These are phyloP conservation scores for Rhizopus sp. DNA, from an alignment of 371 early-diverging fungal genomes.

Conservation along the genomic window DNA sequence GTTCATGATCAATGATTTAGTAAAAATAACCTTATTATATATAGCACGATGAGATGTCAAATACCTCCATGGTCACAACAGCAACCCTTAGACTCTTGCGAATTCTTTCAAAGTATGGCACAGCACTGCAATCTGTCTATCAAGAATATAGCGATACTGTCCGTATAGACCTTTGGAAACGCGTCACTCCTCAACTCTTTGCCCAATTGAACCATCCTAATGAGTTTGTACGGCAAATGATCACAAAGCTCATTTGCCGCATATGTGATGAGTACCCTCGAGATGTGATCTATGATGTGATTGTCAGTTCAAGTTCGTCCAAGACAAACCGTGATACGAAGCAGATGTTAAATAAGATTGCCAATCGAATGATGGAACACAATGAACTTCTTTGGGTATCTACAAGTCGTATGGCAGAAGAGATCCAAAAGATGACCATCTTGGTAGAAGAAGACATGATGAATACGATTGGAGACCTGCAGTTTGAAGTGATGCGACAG, in stretches of 20 bases:
- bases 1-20: no score
- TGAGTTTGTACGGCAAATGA: slow-evolving; percentile 49
- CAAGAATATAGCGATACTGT: slow-evolving; percentile 42
- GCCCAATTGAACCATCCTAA: slow-evolving; percentile 73
- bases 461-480: slow-evolving; percentile 66
- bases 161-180: slow-evolving; percentile 65
- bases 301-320: slow-evolving; percentile 62
- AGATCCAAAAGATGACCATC: slow-evolving; percentile 76
- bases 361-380: slow-evolving; percentile 43
- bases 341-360: slow-evolving; percentile 42
- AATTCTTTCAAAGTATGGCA: slow-evolving; percentile 68
- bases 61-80: slow-evolving; percentile 51
- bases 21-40: background rate
- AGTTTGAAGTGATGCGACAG: slow-evolving; percentile 59
- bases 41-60: slow-evolving; percentile 8
- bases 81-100: slow-evolving; percentile 68
- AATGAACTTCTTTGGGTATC: slow-evolving; percentile 58
- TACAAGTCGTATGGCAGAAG: slow-evolving; percentile 62
- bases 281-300: slow-evolving; percentile 69
- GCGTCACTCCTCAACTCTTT: slow-evolving; percentile 81
- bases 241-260: slow-evolving; percentile 54
- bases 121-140: slow-evolving; percentile 46
- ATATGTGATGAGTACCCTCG: slow-evolving; percentile 69
- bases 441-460: slow-evolving; percentile 85
- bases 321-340: slow-evolving; percentile 49